These are phyloP conservation scores for Psidium guajava DNA, from an alignment of 345 rosid genomes.

Conservation along the genomic window DNA sequence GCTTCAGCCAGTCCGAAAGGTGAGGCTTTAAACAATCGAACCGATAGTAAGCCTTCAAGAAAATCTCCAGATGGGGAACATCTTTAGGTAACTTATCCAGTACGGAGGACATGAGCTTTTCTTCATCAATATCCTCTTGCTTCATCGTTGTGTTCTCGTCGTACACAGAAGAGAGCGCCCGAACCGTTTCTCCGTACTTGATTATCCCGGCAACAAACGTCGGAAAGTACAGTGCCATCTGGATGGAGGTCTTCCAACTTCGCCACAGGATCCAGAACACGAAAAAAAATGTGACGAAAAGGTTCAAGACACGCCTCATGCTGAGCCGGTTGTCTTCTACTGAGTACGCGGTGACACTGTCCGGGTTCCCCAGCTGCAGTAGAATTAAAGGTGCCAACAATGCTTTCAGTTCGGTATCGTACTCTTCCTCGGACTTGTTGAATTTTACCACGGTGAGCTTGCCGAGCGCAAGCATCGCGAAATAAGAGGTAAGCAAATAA, in stretches of 20 bases:
- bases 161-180: conserved; percentile 3
- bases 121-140: background rate
- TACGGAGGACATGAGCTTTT: background rate
- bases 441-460: conserved; percentile 1
- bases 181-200: conserved; percentile 1
- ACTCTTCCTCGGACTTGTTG: background rate
- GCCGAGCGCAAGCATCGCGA: conserved; percentile 5
- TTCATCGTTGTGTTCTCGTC: background rate
- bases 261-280: background rate
- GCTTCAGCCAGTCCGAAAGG: background rate
- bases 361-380: conserved; percentile 8
- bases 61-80: fast-evolving
- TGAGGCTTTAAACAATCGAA: conserved; percentile 4
- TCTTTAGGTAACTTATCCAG: fast-evolving
- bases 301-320: conserved; percentile 1
- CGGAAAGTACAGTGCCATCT: conserved; percentile 1
- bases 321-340: conserved; percentile 13
- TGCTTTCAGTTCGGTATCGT: background rate
- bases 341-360: conserved; percentile 13
- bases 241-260: conserved; percentile 4
- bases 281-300: background rate
- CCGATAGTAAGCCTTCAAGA: conserved; percentile 1
- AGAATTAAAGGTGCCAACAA: conserved; percentile 12
- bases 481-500: conserved; percentile 3
- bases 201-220: conserved; percentile 4